Conservation (phyloP, 1,139 yeast species). For the Candida anutae region DNA sequence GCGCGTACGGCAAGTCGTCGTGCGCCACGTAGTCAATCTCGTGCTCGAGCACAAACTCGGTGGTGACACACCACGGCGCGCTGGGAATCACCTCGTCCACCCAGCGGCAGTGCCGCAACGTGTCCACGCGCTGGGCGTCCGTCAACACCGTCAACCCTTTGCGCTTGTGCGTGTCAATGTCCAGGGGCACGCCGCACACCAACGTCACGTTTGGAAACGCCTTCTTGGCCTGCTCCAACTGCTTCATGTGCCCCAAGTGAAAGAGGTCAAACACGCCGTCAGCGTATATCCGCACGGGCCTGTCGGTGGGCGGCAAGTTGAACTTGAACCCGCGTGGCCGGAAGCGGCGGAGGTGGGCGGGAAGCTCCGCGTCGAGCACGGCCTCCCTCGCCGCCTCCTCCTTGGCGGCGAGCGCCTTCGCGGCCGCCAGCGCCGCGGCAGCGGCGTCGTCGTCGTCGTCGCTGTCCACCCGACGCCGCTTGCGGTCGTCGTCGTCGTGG, state of each 20-base stretch:
- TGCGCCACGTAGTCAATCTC: slow-evolving; percentile 94
- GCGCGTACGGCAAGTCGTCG: slow-evolving; percentile 92
- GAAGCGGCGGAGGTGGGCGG: slow-evolving; percentile 56
- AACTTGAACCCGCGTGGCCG: slow-evolving; percentile 66
- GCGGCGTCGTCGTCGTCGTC: neutral
- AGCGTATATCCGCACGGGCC: slow-evolving; percentile 88
- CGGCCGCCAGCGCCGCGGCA: neutral
- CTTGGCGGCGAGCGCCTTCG: neutral
- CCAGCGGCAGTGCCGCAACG: slow-evolving; percentile 88
- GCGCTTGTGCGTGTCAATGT: slow-evolving; percentile 80
- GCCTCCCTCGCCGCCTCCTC: slow-evolving; percentile 26
- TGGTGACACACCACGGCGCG: slow-evolving; percentile 94
- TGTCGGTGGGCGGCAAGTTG: slow-evolving; percentile 75
- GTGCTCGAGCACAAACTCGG: slow-evolving; percentile 71
- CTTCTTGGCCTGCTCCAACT: slow-evolving; percentile 86
- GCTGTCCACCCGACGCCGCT: slow-evolving; percentile 2
- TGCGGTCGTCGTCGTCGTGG: slow-evolving; percentile 15
- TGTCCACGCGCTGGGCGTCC: slow-evolving; percentile 83
- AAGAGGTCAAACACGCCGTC: slow-evolving; percentile 97
- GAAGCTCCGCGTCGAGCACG: slow-evolving; percentile 50
- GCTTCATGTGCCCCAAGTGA: slow-evolving; percentile 96
- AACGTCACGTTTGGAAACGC: slow-evolving; percentile 78
- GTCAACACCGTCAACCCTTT: slow-evolving; percentile 89
- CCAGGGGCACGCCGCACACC: slow-evolving; percentile 90
- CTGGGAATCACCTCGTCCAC: slow-evolving; percentile 91